Conservation (phyloP, 306 rosid species). For the Ochetophila trinervis region DNA sequence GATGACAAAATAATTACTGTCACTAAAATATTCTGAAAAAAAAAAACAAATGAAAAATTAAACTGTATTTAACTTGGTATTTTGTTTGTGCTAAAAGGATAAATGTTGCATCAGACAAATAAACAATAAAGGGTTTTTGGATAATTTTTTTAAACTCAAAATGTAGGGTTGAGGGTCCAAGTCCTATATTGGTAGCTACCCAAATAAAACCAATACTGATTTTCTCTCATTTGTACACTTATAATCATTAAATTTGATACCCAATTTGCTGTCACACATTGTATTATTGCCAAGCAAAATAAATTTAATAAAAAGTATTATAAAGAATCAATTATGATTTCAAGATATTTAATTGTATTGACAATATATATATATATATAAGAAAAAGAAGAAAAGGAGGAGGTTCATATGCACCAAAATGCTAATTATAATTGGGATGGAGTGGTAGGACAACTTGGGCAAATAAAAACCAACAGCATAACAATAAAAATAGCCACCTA, state of each 20-base stretch:
- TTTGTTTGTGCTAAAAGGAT: no score
- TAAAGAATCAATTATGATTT: conserved; percentile 16
- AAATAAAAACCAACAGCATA: not conserved
- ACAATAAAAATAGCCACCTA: not conserved
- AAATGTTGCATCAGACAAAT: no score
- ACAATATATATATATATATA: not conserved
- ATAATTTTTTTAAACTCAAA: conserved; percentile 3
- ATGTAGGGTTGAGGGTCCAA: not conserved
- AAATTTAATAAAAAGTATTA: not conserved
- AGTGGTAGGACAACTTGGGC: not conserved
- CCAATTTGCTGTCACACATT: not conserved
- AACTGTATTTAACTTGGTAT: no score
- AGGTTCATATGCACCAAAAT: not conserved
- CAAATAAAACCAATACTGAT: not conserved
- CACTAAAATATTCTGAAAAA: no score
- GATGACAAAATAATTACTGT: no score
- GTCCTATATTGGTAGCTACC: not conserved
- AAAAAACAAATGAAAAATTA: no score
- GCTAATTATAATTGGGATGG: conserved; percentile 16
- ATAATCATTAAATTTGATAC: conserved; percentile 2
- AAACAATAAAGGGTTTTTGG: not conserved
- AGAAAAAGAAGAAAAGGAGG: not conserved
- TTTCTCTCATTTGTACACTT: not conserved
- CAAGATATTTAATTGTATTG: conserved; percentile 1
- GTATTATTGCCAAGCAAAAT: no score